Percentiles rank a stretch among this genome's conserved stretches.
Evolutionary conservation across 257 asterid genomes (phyloP).

Genomic region (Solanum lignicaule): DNA sequence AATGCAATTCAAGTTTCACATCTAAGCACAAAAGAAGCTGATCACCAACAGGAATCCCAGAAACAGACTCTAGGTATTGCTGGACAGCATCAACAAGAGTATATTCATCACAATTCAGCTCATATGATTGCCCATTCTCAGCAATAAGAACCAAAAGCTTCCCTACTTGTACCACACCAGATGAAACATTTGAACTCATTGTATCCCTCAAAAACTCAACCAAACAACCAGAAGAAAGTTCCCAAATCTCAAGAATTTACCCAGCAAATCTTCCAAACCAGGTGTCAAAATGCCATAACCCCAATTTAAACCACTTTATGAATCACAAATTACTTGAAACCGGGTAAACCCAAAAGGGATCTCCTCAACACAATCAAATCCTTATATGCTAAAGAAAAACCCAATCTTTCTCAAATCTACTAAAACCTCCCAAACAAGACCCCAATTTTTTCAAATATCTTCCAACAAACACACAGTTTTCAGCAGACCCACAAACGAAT

Average conservation of each 20-base stretch:
- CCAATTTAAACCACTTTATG: not conserved
- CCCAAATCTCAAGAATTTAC: not conserved
- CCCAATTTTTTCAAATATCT: not conserved
- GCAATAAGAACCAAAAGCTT: constrained; percentile 73
- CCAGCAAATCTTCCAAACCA: not conserved
- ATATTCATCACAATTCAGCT: constrained; percentile 57
- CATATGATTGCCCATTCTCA: constrained; percentile 79
- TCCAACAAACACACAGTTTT: constrained; percentile 4
- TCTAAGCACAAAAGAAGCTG: constrained; percentile 86
- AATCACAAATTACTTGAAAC: not conserved
- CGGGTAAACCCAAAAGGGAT: not conserved
- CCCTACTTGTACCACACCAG: constrained; percentile 58
- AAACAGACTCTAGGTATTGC: constrained; percentile 44
- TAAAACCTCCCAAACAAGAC: not conserved
- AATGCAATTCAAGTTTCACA: constrained; percentile 69
- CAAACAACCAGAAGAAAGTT: not conserved
- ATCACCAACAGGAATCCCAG: constrained; percentile 52
- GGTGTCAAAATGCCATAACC: not conserved
- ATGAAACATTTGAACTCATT: constrained; percentile 45
- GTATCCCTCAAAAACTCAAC: constrained; percentile 1
- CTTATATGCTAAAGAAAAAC: not conserved
- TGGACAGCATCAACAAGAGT: constrained; percentile 74
- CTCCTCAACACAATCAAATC: not conserved
- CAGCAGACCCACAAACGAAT: not conserved
- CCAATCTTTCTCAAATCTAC: not conserved